Evolutionary conservation across 495 filamentous ascomycete genomes (phyloP), one percentile per base, ranked within the genome.

Genomic region (Elasticomyces elasticus): DNA sequence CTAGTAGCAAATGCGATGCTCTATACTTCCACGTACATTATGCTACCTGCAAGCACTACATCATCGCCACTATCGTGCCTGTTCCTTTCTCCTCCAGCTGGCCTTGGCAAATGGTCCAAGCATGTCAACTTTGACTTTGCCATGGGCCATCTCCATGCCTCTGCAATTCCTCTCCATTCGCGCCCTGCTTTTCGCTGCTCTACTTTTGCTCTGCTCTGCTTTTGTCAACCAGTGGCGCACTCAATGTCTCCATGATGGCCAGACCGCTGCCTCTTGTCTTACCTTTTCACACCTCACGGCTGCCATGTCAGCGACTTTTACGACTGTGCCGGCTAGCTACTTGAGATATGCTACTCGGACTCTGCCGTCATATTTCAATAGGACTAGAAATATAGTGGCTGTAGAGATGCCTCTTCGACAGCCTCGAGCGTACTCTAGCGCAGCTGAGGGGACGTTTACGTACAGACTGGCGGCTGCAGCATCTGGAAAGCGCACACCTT

Each of bases 401-500:
- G 26, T 30, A 17, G 20, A 17, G 17, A 45, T 30, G 45, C 53
- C 53, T 22, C 38, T 30, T 43, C 24, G 30, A 13, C 53, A 49
- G 37, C n/a, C 9, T 37, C 9, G 31, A 25, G 10, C 41, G 15
- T 31, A 38, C 45, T 42, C 53, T 24, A 42, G 45, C 53, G 41
- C 37, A n/a, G 24, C 53, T 17, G 5, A 50, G 31, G 49, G 54
- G 2, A 19, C 4, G 2, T 84, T 83, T 60, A 73, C 73, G 35
- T 88, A 85, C 70, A 73, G 79, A 56, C 72, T 85, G 17, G 76
- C 83, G 15, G 83, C 85, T 19, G 79, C 83, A 5, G 85, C 83
- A 61, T 78, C 87, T 12, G 86, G 83, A 51, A 98, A 98, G 72
- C 78, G 82, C 56, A 76, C 78, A 43, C 76, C 72, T 24, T 91